Evolutionary conservation across 441 rosid species (phyloP).

Genomic region (Populus trichocarpa): DNA sequence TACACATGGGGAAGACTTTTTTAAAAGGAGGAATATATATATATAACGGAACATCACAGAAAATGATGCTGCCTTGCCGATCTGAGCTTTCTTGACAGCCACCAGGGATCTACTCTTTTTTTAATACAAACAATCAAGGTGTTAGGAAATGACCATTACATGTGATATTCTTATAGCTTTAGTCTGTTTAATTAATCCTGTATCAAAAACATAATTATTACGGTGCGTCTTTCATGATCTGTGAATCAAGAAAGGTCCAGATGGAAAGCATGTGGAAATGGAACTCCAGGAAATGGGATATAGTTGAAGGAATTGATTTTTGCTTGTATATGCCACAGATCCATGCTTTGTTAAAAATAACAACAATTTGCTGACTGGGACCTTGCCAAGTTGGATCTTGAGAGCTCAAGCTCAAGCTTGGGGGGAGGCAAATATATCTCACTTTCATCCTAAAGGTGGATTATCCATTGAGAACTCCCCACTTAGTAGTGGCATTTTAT

Average conservation of each 20-base stretch:
- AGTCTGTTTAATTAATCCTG: neutral
- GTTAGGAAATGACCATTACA: conserved; percentile 27
- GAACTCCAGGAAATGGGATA: conserved; percentile 12
- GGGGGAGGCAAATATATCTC: conserved; percentile 13
- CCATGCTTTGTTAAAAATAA: conserved; percentile 17
- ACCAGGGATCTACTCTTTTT: conserved; percentile 9
- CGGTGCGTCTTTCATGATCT: conserved; percentile 21
- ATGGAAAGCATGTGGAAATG: conserved; percentile 32
- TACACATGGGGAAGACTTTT: conserved; percentile 29
- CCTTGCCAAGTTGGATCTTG: conserved; percentile 24
- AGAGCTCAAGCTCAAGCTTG: conserved; percentile 12
- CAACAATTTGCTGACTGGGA: conserved; percentile 19
- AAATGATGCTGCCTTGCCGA: conserved; percentile 35
- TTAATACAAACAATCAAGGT: neutral
- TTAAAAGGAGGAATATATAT: neutral
- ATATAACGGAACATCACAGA: conserved; percentile 21
- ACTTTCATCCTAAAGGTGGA: conserved; percentile 20
- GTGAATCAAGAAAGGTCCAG: conserved; percentile 29
- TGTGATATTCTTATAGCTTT: conserved; percentile 19
- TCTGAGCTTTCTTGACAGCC: conserved; percentile 23
- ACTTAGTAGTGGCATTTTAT: conserved; percentile 18
- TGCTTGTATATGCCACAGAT: conserved; percentile 12
- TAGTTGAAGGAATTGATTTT: conserved; percentile 19
- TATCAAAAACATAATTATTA: conserved; percentile 27
- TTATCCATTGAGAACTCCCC: conserved; percentile 30